A percentile compares a stretch with the other conserved stretches of the same genome.
These are phyloP conservation scores for Stachybotrys elegans DNA, from an alignment of 2,329 filamentous ascomycete genomes.

Conservation along the genomic window DNA sequence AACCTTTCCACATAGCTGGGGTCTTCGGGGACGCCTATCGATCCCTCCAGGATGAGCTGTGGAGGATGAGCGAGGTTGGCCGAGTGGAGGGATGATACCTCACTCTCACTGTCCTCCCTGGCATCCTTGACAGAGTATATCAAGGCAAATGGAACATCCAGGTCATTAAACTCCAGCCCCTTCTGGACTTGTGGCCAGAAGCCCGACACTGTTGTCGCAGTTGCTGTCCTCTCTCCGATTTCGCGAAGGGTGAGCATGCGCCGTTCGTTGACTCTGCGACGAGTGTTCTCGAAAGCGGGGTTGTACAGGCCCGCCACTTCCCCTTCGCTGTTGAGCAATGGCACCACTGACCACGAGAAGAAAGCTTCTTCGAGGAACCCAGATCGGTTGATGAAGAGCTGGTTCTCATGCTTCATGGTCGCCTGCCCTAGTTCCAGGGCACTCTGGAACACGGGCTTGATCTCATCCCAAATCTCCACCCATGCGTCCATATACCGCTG, in stretches of 20 bases:
- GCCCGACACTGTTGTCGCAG: constrained; percentile 64
- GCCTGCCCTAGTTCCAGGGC: constrained; percentile 69
- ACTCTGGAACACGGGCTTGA: constrained; percentile 62
- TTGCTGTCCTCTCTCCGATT: constrained; percentile 68
- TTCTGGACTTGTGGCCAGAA: constrained; percentile 70
- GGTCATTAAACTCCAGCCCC: constrained; percentile 68
- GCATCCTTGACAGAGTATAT: constrained; percentile 73
- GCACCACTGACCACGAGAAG: constrained; percentile 79
- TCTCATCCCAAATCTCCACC: constrained; percentile 69
- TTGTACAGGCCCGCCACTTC: constrained; percentile 74
- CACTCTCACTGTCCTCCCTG: constrained; percentile 64
- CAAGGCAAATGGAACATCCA: constrained; percentile 70
- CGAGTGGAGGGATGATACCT: constrained; percentile 66
- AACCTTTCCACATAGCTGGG: constrained; percentile 55
- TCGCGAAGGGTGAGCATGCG: constrained; percentile 75
- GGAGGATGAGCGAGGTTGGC: constrained; percentile 58
- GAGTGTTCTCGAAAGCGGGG: constrained; percentile 75
- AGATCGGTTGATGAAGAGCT: constrained; percentile 65
- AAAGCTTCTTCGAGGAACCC: constrained; percentile 73
- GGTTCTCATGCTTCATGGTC: constrained; percentile 80
- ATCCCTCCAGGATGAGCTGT: constrained; percentile 65
- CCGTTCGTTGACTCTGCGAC: constrained; percentile 71
- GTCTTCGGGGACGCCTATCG: constrained; percentile 60
- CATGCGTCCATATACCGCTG: constrained; percentile 63
- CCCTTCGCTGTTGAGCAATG: constrained; percentile 69